Conservation (phyloP, 208 protist species). For the Phytomonas francai region DNA sequence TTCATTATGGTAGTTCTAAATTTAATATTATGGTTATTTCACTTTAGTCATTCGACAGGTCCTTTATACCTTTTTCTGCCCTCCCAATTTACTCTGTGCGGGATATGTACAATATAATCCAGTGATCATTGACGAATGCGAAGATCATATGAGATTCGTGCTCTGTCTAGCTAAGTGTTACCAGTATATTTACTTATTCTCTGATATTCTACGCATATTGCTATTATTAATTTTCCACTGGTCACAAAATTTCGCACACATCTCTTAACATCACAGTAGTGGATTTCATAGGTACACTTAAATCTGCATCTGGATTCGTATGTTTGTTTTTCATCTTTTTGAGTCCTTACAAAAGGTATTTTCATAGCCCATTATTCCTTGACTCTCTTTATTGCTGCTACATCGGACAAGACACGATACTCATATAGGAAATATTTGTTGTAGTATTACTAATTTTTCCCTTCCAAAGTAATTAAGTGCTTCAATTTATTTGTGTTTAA, state of each 20-base stretch:
- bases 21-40: conserved; percentile 12
- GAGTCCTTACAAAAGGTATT: conserved; percentile 3
- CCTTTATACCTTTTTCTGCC: conserved; percentile 16
- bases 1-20: conserved; percentile 6
- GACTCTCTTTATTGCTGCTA: background rate
- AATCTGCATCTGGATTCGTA: background rate
- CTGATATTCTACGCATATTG: background rate
- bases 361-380: background rate
- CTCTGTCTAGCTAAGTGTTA: conserved; percentile 3
- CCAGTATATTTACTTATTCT: conserved; percentile 6
- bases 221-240: background rate
- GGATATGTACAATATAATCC: conserved; percentile 1
- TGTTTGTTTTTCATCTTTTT: conserved; percentile 4
- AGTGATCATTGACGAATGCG: conserved; percentile 7
- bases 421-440: conserved; percentile 4
- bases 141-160: background rate
- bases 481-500: conserved; percentile 11
- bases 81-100: conserved; percentile 6
- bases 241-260: background rate
- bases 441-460: conserved; percentile 9
- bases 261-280: background rate
- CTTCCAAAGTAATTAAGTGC: conserved; percentile 4
- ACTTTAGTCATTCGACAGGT: conserved; percentile 14
- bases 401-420: background rate
- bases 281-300: background rate